Percentiles rank a stretch among this genome's conserved stretches.
These are phyloP conservation scores for Diaporthe australafricana DNA, from an alignment of 2,329 filamentous ascomycete species.

Conservation along the genomic window DNA sequence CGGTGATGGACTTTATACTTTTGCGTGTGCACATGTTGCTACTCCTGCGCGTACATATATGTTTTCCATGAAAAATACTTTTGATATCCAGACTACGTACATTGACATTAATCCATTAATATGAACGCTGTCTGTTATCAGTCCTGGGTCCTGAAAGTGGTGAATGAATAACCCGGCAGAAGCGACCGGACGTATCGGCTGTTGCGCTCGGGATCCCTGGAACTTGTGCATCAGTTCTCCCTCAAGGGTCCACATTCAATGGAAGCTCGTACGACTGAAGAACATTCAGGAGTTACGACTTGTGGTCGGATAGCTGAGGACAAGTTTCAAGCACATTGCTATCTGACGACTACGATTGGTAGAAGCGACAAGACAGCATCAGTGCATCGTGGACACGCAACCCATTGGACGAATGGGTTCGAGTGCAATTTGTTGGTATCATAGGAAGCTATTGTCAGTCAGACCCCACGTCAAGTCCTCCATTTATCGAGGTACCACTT, in stretches of 20 bases:
- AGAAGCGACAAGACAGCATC: neutral
- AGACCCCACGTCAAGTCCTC: neutral
- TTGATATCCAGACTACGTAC: constrained; percentile 29
- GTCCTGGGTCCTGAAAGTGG: neutral
- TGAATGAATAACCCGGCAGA: too few relatives aligned
- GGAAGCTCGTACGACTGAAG: neutral
- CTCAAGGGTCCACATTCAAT: too few relatives aligned
- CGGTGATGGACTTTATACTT: neutral
- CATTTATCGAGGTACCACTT: neutral
- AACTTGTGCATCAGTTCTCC: neutral
- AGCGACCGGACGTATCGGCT: neutral
- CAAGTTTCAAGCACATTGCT: too few relatives aligned
- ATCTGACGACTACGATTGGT: neutral
- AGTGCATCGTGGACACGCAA: neutral
- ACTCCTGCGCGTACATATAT: constrained; percentile 5
- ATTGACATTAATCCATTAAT: constrained; percentile 29
- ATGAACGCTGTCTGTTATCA: constrained; percentile 24
- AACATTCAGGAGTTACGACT: too few relatives aligned
- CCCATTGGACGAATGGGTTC: neutral
- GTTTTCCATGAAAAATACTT: constrained; percentile 8
- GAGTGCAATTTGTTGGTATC: neutral
- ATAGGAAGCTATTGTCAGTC: neutral
- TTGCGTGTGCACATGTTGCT: constrained; percentile 14
- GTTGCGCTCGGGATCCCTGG: neutral
- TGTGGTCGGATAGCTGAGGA: neutral